These are phyloP conservation scores for Chlorencoelia australis DNA, from an alignment of 2,329 filamentous ascomycete genomes.

Conservation along the genomic window DNA sequence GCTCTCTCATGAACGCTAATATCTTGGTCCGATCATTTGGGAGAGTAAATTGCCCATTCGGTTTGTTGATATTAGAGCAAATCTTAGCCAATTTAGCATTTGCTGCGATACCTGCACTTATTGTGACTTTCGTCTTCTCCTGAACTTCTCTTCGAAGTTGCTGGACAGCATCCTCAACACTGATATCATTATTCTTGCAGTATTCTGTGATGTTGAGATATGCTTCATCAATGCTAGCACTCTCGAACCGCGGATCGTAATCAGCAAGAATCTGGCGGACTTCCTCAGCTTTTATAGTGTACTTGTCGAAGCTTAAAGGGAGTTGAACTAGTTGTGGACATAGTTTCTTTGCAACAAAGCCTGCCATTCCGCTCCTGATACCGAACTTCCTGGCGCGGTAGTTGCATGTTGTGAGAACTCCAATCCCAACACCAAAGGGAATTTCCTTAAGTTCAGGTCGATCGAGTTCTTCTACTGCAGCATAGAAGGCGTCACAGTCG, in stretches of 20 bases:
- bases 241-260: slow-evolving; percentile 90
- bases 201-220: slow-evolving; percentile 93
- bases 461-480: slow-evolving; percentile 79
- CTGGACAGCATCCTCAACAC: slow-evolving; percentile 62
- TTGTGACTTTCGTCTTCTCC: slow-evolving; percentile 69
- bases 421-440: slow-evolving; percentile 79
- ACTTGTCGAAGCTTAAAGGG: slow-evolving; percentile 82
- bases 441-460: slow-evolving; percentile 75
- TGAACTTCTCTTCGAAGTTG: slow-evolving; percentile 71
- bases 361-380: slow-evolving; percentile 89
- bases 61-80: slow-evolving; percentile 90
- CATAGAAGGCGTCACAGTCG: slow-evolving; percentile 97
- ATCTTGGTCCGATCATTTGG: slow-evolving; percentile 63
- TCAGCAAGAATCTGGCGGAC: slow-evolving; percentile 69
- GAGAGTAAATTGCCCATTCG: slow-evolving; percentile 80
- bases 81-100: slow-evolving; percentile 95
- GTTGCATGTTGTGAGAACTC: slow-evolving; percentile 62
- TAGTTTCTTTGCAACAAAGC: slow-evolving; percentile 88
- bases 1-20: slow-evolving; percentile 72
- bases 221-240: slow-evolving; percentile 90
- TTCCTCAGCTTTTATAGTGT: slow-evolving; percentile 80
- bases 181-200: slow-evolving; percentile 57
- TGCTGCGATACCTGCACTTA: slow-evolving; percentile 88
- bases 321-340: slow-evolving; percentile 79
- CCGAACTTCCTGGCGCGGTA: slow-evolving; percentile 86